A percentile compares a stretch with the other conserved stretches of the same genome.
Evolutionary conservation across 2,329 filamentous ascomycete species (phyloP).

Genomic region (Ploettnerulaceae sp.): DNA sequence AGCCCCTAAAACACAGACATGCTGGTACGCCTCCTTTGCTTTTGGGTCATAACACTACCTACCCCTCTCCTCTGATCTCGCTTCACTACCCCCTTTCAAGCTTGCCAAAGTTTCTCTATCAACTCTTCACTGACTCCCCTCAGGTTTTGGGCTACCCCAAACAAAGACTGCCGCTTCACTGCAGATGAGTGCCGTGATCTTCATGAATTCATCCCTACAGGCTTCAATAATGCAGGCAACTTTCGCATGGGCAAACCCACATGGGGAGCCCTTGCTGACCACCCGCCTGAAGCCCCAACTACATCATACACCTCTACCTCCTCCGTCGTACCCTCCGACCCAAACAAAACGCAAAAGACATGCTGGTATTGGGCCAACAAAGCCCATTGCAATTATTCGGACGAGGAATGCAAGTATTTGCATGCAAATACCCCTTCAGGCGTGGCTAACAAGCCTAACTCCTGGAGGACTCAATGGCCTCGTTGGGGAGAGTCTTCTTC

Average conservation of each 20-base stretch:
- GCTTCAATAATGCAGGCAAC: slow-evolving; percentile 12
- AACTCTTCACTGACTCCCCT: background rate
- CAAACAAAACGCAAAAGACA: slow-evolving; percentile 8
- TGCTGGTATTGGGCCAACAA: slow-evolving; percentile 24
- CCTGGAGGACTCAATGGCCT: background rate
- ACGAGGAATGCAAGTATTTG: slow-evolving; percentile 19
- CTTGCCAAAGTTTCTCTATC: background rate
- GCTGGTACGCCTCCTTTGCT: no score
- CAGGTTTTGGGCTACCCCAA: slow-evolving; percentile 15
- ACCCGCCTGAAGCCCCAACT: slow-evolving; percentile 5
- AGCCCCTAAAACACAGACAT: no score
- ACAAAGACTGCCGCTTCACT: slow-evolving; percentile 25
- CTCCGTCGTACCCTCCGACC: background rate
- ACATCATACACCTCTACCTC: background rate
- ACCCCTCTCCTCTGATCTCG: no score
- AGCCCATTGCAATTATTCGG: slow-evolving; percentile 8
- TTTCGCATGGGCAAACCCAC: slow-evolving; percentile 24
- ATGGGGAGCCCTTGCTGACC: slow-evolving; percentile 22
- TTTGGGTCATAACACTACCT: no score
- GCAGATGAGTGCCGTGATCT: slow-evolving; percentile 28
- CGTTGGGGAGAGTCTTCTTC: background rate
- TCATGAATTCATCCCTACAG: slow-evolving; percentile 16
- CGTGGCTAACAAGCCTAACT: slow-evolving; percentile 9
- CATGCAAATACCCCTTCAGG: slow-evolving; percentile 13
- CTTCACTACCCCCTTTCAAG: background rate